Conservation (phyloP, 2,329 filamentous ascomycete species). For the Fusarium cicatricum region DNA sequence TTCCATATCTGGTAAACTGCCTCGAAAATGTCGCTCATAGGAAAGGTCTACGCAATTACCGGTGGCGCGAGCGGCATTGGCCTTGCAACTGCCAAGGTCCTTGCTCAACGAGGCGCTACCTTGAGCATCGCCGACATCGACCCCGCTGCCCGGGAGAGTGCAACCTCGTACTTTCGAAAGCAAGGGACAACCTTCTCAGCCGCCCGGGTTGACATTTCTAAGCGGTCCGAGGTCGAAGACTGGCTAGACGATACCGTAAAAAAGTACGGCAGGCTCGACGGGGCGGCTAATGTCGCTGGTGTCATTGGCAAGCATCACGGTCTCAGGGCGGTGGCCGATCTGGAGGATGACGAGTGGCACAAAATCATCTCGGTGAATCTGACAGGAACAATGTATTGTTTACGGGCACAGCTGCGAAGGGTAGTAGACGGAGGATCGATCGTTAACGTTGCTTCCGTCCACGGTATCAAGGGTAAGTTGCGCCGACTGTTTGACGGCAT, state of each 20-base stretch:
- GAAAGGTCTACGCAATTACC: conserved; percentile 52
- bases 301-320: conserved; percentile 57
- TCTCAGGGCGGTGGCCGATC: conserved; percentile 50
- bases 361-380: conserved; percentile 58
- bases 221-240: conserved; percentile 56
- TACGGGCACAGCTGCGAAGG: conserved; percentile 55
- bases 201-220: conserved; percentile 58
- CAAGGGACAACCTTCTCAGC: conserved; percentile 44
- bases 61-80: conserved; percentile 56
- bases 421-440: conserved; percentile 59
- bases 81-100: conserved; percentile 50
- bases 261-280: conserved; percentile 61
- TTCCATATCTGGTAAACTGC: neutral
- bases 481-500: neutral
- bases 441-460: conserved; percentile 63
- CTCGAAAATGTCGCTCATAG: conserved; percentile 40
- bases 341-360: conserved; percentile 59
- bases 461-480: conserved; percentile 53
- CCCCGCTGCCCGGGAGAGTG: conserved; percentile 40
- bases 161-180: conserved; percentile 44
- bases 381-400: conserved; percentile 61
- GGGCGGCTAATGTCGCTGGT: conserved; percentile 64
- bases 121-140: conserved; percentile 53
- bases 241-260: conserved; percentile 59
- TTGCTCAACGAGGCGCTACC: conserved; percentile 48